Base-by-base conservation (phyloP, 2,329 filamentous ascomycete genomes). In the Claviceps paspali region DNA sequence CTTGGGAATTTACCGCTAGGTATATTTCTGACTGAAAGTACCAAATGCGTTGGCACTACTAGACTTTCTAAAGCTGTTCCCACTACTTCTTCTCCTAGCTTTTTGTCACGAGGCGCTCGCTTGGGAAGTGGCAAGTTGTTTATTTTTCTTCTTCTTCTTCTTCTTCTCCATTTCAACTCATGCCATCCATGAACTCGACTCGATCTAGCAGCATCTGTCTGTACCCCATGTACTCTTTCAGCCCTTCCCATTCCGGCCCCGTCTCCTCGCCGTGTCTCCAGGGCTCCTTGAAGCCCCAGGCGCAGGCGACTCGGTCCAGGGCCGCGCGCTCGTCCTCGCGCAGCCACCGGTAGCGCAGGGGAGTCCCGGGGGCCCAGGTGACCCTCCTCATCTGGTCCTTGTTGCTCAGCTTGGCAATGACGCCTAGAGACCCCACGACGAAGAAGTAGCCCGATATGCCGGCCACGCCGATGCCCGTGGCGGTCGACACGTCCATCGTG, bases 381-480 rank as follows among this genome's bases (percentile, higher is more conserved):
- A 96, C 85, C 15, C 91, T 76, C 50, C 81, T 79, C 83, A 95
- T 94, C 59, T 96, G 86, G 55, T 96, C 87, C 58, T 95, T 95
- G 42, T 79, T 70, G 24, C 88, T 95, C 19, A 84, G 78, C 41
- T 92, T 65, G 7, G 88, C 85, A 27, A 96, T 75, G 29, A 91
- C 62, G 3, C 88, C 91, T 37, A 96, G 73, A 8, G 79, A 84
- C 4, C 75, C 78, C 4, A 86, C 86, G 44, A 85, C 83, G 15
- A 76, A 71, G 29, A 92, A 68, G 55, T 96, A 98, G 6, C 85
- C 82, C 43, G 88, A 62, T 35, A 91, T 81, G 10, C 83, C 87
- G 0, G 73, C 73, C 52, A 93, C 85, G 4, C 82, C 79, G 42
- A 92, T 74, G 9, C 73, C 73, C 2, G 84, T 92, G 8, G 86